phyloP scores from a whole-genome alignment of 148 eudicot genomes.

The Amaranthus palmeri region DNA sequence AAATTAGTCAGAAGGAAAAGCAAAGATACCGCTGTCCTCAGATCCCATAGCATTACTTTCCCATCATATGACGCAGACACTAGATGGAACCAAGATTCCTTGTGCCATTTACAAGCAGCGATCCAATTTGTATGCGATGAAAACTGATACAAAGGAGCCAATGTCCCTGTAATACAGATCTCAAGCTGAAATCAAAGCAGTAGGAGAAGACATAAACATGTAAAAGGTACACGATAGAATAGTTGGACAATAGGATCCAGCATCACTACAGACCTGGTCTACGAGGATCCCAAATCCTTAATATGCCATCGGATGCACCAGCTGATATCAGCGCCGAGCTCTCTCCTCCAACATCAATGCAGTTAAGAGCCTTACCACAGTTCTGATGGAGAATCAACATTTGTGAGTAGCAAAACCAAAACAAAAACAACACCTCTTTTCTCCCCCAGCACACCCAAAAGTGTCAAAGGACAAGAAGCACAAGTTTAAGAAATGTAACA shows the following conservation, averaged over 20 bases:
- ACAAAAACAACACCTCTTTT: too few species aligned
- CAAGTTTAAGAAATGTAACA: not conserved
- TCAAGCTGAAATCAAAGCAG: slow-evolving; percentile 4
- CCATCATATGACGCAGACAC: slow-evolving; percentile 88
- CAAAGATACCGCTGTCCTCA: slow-evolving; percentile 73
- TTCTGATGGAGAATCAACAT: slow-evolving; percentile 33
- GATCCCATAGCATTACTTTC: slow-evolving; percentile 91
- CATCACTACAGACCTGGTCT: slow-evolving; percentile 60
- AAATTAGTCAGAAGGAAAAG: not conserved
- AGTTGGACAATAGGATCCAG: not conserved
- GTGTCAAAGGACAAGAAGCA: not conserved
- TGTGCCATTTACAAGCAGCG: slow-evolving; percentile 89
- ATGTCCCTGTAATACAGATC: slow-evolving; percentile 45
- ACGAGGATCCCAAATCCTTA: slow-evolving; percentile 98
- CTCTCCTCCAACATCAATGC: slow-evolving; percentile 90
- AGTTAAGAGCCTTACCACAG: slow-evolving; percentile 73
- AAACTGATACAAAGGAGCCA: slow-evolving; percentile 78
- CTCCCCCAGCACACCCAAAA: not conserved
- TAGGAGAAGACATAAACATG: not conserved
- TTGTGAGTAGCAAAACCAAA: not conserved
- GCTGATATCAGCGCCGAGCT: slow-evolving; percentile 78
- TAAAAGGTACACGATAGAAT: not conserved
- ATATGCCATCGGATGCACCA: slow-evolving; percentile 77
- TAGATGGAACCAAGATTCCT: slow-evolving; percentile 79
- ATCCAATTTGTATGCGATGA: slow-evolving; percentile 90